Base-by-base conservation (phyloP, 805 yeast genomes). In the Starmerella bombicola region DNA sequence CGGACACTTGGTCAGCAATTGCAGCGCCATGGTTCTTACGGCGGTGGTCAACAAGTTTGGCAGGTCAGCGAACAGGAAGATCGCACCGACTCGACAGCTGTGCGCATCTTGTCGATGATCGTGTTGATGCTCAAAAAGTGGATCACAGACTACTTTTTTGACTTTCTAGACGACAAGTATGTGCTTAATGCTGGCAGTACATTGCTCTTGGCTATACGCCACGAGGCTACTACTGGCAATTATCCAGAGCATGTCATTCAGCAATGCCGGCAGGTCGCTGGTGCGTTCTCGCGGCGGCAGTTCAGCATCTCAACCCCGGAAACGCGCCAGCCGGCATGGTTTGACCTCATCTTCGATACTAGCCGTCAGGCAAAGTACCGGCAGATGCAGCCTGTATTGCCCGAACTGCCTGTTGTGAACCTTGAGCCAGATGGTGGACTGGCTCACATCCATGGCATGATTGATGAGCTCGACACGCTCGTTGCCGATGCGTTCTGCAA, bases 41-140 rank as follows among this genome's bases (percentile, higher is more conserved):
- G 19, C 12, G 17, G 18, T 16, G n/a, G 26, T 8, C 33, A 9
- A 15, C 32, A 30, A 7, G 9, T 42, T 2, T 47, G 50, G 50
- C 34, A 31, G 12, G 8, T 22, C n/a, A 37, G 42, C 30, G 34
- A 30, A n/a, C 26, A 29, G 3, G 23, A 19, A 3, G 43, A 41
- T n/a, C 26, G 13, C 3, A 34, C 37, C 17, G 42, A 33, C 24
- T 31, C 30, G 33, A 69, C 74, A 40, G 76, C 82, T 33, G 76
- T 80, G 9, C 82, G 78, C 54, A 80, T 86, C 32, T 91, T 85
- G 55, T 67, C 80, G 29, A 93, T 93, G 30, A 74, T 85, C 24
- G 64, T 85, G 44, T 93, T 82, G 55, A 82, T 84, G 0, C 63
- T 84, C 42, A 69, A 75, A 33, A 70, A 78, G 23, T 69, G 93